Conservation (phyloP, 805 yeast genomes). For the Candida ficus region DNA sequence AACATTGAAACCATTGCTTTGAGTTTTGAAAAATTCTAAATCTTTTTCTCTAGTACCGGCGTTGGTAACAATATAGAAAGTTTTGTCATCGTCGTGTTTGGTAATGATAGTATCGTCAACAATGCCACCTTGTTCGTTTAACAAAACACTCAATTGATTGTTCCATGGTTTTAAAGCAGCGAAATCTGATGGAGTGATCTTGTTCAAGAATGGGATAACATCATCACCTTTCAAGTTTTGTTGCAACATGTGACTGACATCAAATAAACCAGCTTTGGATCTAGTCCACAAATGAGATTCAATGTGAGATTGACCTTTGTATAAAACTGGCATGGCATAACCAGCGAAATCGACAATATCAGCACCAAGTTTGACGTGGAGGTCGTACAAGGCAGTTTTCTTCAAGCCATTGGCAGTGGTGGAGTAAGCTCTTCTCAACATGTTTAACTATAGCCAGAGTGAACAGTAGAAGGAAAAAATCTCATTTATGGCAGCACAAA, state of each 20-base stretch:
- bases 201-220: slow-evolving; percentile 63
- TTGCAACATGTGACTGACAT: slow-evolving; percentile 97
- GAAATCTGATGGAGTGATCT: slow-evolving; percentile 85
- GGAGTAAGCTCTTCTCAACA: slow-evolving; percentile 23
- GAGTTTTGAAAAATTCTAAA: slow-evolving; percentile 51
- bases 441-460: slow-evolving; percentile 1
- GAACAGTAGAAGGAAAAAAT: neutral
- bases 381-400: slow-evolving; percentile 75
- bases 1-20: slow-evolving; percentile 34
- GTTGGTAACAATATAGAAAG: slow-evolving; percentile 85
- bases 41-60: slow-evolving; percentile 93
- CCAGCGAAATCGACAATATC: slow-evolving; percentile 97
- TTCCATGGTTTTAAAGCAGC: slow-evolving; percentile 46
- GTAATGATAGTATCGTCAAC: slow-evolving; percentile 92
- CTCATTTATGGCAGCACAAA: neutral
- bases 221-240: slow-evolving; percentile 70
- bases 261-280: slow-evolving; percentile 81
- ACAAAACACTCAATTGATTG: slow-evolving; percentile 73
- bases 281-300: slow-evolving; percentile 97
- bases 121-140: slow-evolving; percentile 74
- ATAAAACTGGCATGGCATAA: slow-evolving; percentile 90
- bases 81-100: slow-evolving; percentile 59
- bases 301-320: slow-evolving; percentile 78
- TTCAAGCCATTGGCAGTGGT: slow-evolving; percentile 16
- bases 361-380: slow-evolving; percentile 75